These are phyloP conservation scores for Fusarium tjaetaba DNA, from an alignment of 2,329 filamentous ascomycete species.

Conservation along the genomic window DNA sequence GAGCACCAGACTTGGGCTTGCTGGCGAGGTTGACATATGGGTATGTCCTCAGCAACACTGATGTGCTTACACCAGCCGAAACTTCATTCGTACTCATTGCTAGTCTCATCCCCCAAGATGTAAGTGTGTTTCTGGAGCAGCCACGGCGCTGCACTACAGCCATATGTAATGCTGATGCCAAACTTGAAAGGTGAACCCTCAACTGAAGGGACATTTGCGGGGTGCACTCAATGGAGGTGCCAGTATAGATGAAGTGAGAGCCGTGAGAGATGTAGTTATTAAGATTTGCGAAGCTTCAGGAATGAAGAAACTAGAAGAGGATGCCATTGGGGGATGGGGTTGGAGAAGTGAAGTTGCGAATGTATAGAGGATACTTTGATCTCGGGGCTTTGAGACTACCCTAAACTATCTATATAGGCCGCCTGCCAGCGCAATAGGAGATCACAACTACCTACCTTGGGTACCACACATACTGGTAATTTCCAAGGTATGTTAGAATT, in stretches of 20 bases:
- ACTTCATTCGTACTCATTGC: slow-evolving; percentile 43
- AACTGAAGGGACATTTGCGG: slow-evolving; percentile 42
- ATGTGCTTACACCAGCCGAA: slow-evolving; percentile 37
- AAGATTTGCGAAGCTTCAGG: slow-evolving; percentile 42
- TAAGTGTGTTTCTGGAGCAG: slow-evolving; percentile 10
- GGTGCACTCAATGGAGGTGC: slow-evolving; percentile 42
- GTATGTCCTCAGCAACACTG: slow-evolving; percentile 42
- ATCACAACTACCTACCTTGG: not conserved
- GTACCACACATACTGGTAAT: no score
- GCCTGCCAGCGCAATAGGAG: not conserved
- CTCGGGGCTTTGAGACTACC: not conserved
- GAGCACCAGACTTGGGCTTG: slow-evolving; percentile 39
- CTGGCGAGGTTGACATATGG: slow-evolving; percentile 41
- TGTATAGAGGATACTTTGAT: slow-evolving; percentile 15
- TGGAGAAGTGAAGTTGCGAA: slow-evolving; percentile 43
- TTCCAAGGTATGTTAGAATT: not conserved
- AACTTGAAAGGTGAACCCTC: slow-evolving; percentile 39
- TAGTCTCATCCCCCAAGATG: slow-evolving; percentile 43
- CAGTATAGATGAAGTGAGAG: slow-evolving; percentile 40
- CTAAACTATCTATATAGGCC: not conserved
- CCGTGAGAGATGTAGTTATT: slow-evolving; percentile 40
- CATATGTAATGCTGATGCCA: not conserved
- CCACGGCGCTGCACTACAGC: not conserved
- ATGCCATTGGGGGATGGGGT: slow-evolving; percentile 40
- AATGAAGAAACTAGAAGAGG: slow-evolving; percentile 32